Evolutionary conservation across 2,329 filamentous ascomycete genomes (phyloP), one percentile per base, ranked within the genome.

Genomic region (Hyphodiscus sp.): DNA sequence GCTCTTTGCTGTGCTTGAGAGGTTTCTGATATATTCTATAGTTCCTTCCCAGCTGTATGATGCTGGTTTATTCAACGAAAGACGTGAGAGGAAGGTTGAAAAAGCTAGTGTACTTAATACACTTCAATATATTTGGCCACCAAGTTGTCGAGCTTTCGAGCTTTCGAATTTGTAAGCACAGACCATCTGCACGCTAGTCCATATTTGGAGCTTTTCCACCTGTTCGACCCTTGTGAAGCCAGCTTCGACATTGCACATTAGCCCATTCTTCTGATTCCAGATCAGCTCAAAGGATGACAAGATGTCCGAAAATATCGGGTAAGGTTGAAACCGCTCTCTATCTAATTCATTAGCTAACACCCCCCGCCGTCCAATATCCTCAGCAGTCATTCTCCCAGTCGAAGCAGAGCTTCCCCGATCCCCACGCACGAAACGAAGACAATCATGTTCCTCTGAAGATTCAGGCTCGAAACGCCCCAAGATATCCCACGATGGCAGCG

Each of bases 401-500:
- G 60, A 63, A 29, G 47, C 49, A 19, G 52, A 57, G 53, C 48
- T 49, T 44, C 50, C 55, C 20, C 56, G 46, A 42, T 58, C 55
- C 23, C 58, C 64, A 42, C 54, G 49, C 47, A 48, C 48, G 20
- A 66, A 66, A 53, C 73, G 81, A 59, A 72, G 79, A 57, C 74
- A 79, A 61, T 81, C 78, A n/a, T 79, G 77, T 9, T 61, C 69
- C 13, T 71, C 74, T 2, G 75, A 38, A 38, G 33, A 79, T 41
- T 70, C 74, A n/a, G 69, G 71, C 45, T 61, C 67, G 52, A 85
- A 84, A 68, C 74, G 81, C 52, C 73, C 74, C 45, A 74, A 79
- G 56, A 64, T 80, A n/a, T 67, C 62, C n/a, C 52, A 54, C 49
- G 60, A 61, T 50, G 47, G 49, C n/a, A 60, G 52, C n/a, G 51